phyloP scores from a whole-genome alignment of 176 grass and related monocot genomes.

The Lolium multiflorum region DNA sequence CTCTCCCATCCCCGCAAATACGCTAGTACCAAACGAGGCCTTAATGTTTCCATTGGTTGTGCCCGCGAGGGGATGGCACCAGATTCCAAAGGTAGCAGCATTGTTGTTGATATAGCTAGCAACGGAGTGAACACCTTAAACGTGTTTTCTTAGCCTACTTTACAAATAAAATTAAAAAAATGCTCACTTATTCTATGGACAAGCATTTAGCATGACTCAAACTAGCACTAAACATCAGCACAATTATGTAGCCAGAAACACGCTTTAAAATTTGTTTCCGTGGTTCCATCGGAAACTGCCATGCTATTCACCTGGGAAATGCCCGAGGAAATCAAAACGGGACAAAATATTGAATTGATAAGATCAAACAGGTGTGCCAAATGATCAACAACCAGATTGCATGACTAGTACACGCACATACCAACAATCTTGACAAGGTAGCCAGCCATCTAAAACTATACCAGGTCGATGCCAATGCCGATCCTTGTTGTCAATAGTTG shows the following conservation, averaged over 20 bases:
- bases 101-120: background rate
- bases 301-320: conserved; percentile 29
- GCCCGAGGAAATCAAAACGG: background rate
- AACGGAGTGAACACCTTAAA: background rate
- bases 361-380: background rate
- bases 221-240: background rate
- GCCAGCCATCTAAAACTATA: background rate
- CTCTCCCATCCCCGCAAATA: no score
- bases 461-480: background rate
- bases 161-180: background rate
- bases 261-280: background rate
- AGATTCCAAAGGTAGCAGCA: no score
- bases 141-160: no score
- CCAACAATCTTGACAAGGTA: conserved; percentile 6
- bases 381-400: background rate
- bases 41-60: no score
- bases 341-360: background rate
- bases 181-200: background rate
- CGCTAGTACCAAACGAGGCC: no score
- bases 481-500: conserved; percentile 35
- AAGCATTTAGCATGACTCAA: background rate
- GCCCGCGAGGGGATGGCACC: no score
- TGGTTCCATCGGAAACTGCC: background rate
- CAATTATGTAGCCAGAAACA: background rate
- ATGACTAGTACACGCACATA: background rate